phyloP scores from a whole-genome alignment of 305 asterid species.

The Fraxinus latifolia region DNA sequence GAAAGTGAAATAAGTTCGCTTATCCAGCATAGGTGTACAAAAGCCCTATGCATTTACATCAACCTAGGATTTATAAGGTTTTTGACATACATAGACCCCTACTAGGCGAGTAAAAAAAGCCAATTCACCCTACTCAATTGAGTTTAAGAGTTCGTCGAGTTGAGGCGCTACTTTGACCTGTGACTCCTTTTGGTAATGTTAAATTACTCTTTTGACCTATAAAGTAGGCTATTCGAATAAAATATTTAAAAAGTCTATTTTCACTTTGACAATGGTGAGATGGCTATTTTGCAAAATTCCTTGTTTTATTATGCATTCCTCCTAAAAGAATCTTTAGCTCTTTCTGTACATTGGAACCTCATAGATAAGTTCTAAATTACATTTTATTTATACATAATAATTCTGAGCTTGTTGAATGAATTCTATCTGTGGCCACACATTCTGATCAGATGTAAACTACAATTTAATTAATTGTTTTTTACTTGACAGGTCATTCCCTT shows the following conservation, averaged over 20 bases:
- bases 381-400: not conserved
- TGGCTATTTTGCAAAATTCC: not conserved
- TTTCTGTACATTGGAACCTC: not conserved
- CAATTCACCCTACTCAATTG: not conserved
- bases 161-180: not conserved
- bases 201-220: not conserved
- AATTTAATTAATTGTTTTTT: slow-evolving; percentile 19
- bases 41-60: not conserved
- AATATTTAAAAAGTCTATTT: not conserved
- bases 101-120: not conserved
- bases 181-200: not conserved
- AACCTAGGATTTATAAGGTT: not conserved
- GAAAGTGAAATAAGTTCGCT: not conserved
- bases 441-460: not conserved
- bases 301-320: not conserved
- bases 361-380: slow-evolving; percentile 9
- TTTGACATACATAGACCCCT: not conserved
- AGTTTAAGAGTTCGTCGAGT: not conserved
- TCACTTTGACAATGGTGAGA: not conserved
- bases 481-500: slow-evolving; percentile 84
- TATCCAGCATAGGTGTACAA: not conserved
- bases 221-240: not conserved
- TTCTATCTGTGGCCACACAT: slow-evolving; percentile 15
- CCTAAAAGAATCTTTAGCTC: not conserved
- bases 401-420: slow-evolving; percentile 12